phyloP scores from a whole-genome alignment of 768 basidiomycete species.

The Arthromyces matolae region DNA sequence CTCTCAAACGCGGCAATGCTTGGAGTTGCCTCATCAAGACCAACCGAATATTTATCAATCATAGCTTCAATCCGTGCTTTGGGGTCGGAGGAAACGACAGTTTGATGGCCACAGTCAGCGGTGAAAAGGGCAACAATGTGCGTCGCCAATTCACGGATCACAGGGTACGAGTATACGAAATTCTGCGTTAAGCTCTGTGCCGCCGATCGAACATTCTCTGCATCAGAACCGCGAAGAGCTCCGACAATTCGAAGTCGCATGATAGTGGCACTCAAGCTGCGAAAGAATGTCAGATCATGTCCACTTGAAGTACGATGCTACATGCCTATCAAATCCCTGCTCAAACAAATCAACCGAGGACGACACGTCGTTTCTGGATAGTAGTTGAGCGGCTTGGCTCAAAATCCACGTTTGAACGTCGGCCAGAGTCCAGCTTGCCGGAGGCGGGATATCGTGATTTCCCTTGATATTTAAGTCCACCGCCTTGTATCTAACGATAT shows the following conservation, averaged over 20 bases:
- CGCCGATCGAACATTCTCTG: no score
- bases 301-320: no score
- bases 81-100: background rate
- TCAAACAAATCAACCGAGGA: slow-evolving; percentile 25
- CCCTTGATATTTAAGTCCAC: no score
- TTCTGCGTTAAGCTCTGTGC: no score
- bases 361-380: slow-evolving; percentile 10
- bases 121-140: background rate
- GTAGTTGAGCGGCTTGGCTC: slow-evolving; percentile 16
- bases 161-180: background rate
- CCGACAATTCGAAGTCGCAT: slow-evolving; percentile 33
- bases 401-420: no score
- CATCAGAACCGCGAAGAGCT: no score
- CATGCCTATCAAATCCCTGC: slow-evolving; percentile 31
- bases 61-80: slow-evolving; percentile 28
- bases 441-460: no score
- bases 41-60: slow-evolving; percentile 31
- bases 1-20: background rate
- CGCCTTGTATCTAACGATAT: no score
- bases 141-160: background rate
- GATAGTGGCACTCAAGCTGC: slow-evolving; percentile 34
- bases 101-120: no score
- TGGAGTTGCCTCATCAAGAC: slow-evolving; percentile 13
- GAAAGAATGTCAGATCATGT: background rate
- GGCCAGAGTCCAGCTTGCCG: no score